These are phyloP conservation scores for Laetiporus sulphureus DNA, from an alignment of 1,284 basidiomycete genomes.

Conservation along the genomic window DNA sequence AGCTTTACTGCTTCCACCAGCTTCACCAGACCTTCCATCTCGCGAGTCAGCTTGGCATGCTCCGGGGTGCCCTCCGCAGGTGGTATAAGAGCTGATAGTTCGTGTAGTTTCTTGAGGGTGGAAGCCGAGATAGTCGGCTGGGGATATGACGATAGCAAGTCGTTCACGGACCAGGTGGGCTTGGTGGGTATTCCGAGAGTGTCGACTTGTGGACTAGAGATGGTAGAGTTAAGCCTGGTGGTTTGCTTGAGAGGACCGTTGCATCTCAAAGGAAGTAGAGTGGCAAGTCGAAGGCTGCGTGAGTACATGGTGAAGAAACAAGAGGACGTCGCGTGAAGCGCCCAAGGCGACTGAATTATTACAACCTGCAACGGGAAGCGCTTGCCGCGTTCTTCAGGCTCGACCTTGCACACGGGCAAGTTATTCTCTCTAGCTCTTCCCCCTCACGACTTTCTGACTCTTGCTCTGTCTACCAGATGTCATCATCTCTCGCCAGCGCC, in stretches of 20 bases:
- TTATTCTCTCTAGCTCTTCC: too few relatives aligned
- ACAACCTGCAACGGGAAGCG: too few relatives aligned
- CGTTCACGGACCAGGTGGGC: constrained; percentile 72
- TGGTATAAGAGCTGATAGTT: constrained; percentile 62
- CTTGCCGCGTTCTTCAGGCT: too few relatives aligned
- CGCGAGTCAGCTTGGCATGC: constrained; percentile 40
- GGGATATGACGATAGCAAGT: constrained; percentile 69
- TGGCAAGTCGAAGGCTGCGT: neutral
- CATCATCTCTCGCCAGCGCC: constrained; percentile 30
- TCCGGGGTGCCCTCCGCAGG: constrained; percentile 49
- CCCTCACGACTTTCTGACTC: too few relatives aligned
- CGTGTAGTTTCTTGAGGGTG: constrained; percentile 56
- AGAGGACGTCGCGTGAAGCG: neutral
- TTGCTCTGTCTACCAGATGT: too few relatives aligned
- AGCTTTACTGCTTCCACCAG: constrained; percentile 74
- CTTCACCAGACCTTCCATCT: constrained; percentile 63
- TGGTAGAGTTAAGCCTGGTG: constrained; percentile 7
- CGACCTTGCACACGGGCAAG: too few relatives aligned
- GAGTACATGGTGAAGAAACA: too few relatives aligned
- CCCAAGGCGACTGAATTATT: too few relatives aligned
- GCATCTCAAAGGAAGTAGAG: neutral
- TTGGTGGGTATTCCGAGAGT: constrained; percentile 50
- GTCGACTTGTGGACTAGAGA: constrained; percentile 33
- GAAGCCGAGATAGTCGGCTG: constrained; percentile 49
- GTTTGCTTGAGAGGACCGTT: neutral